phyloP scores from a whole-genome alignment of 148 eudicot genomes.

The Vaccinium darrowii region DNA sequence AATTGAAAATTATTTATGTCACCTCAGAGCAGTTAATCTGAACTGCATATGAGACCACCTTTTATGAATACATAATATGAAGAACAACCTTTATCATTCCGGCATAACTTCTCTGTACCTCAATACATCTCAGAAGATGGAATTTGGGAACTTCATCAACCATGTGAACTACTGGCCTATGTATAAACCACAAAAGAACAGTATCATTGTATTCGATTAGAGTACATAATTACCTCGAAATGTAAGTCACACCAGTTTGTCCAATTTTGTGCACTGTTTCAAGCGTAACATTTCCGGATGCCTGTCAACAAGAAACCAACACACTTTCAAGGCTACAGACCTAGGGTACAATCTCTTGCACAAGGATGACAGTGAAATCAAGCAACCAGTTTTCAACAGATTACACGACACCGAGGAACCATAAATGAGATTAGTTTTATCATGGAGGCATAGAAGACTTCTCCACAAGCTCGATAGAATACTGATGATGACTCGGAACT shows the following conservation, averaged over 20 bases:
- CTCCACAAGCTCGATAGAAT: not conserved
- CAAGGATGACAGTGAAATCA: not conserved
- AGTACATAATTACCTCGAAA: slow-evolving; percentile 58
- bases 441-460: not conserved
- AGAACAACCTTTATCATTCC: not conserved
- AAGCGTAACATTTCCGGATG: slow-evolving; percentile 95
- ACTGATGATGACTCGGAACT: not conserved
- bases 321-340: not conserved
- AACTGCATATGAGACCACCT: not conserved
- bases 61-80: not conserved
- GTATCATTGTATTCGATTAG: not conserved
- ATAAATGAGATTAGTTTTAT: not conserved
- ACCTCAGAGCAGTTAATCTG: not conserved
- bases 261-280: slow-evolving; percentile 81
- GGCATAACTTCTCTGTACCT: not conserved
- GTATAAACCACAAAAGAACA: not conserved
- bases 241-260: slow-evolving; percentile 85
- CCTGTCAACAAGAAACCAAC: slow-evolving; percentile 45
- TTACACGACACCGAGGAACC: not conserved
- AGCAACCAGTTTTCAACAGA: not conserved
- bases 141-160: slow-evolving; percentile 7
- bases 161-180: not conserved
- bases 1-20: not conserved
- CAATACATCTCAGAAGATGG: not conserved
- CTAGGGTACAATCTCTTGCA: not conserved